Conservation (phyloP, 176 grass and related monocot genomes). For the Triticum monococcum region DNA sequence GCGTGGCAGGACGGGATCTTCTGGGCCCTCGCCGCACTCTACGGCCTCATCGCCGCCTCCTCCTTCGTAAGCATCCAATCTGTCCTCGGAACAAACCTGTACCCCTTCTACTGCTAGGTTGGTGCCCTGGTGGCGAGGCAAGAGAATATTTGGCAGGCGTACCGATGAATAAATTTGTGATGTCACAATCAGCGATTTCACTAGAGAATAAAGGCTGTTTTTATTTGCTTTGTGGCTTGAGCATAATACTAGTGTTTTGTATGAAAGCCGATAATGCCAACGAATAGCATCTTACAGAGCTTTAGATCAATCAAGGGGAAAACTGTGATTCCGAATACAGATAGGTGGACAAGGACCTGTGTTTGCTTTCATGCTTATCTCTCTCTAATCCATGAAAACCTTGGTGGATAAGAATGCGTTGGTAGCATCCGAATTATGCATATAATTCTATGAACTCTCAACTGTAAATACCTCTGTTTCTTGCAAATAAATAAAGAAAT, state of each 20-base stretch:
- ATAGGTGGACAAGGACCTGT: conserved; percentile 6
- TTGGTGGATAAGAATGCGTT: background rate
- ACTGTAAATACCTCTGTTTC: background rate
- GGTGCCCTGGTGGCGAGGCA: background rate
- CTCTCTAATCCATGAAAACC: conserved; percentile 12
- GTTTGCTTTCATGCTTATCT: conserved; percentile 4
- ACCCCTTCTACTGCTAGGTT: background rate
- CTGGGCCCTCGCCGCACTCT: conserved; percentile 59
- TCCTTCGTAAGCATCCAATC: conserved; percentile 61
- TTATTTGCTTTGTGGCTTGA: conserved; percentile 16
- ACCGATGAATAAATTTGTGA: background rate
- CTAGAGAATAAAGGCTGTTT: conserved; percentile 16
- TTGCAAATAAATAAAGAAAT: background rate
- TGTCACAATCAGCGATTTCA: background rate
- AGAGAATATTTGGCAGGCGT: conserved; percentile 20
- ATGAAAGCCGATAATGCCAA: background rate
- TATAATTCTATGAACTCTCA: background rate
- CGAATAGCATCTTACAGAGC: conserved; percentile 5
- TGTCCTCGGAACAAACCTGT: background rate
- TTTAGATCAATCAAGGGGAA: conserved; percentile 13
- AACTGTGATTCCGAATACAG: background rate
- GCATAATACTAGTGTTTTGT: background rate
- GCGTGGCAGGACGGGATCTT: conserved; percentile 71
- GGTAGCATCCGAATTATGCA: conserved; percentile 2
- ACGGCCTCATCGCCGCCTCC: conserved; percentile 55